Percentiles rank a stretch among this genome's conserved stretches.
phyloP scores from a whole-genome alignment of 768 basidiomycete species.

The Podaxis carcinomalis region DNA sequence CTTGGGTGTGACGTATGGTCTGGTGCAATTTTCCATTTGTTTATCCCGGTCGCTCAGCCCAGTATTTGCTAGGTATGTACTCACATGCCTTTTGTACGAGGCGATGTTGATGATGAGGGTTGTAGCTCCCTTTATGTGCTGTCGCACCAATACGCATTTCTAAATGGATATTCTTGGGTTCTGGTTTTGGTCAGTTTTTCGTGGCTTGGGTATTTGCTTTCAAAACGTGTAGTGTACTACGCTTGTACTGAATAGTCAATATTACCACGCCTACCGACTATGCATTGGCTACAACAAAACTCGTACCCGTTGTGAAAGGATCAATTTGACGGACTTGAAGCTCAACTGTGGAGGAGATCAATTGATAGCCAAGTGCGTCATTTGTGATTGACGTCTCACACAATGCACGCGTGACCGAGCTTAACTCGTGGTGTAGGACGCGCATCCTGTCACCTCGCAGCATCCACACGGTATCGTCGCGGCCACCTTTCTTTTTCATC shows the following conservation, averaged over 20 bases:
- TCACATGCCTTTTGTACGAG: neutral
- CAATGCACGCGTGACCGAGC: neutral
- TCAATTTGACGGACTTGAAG: neutral
- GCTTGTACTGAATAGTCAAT: conserved; percentile 11
- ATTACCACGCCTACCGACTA: neutral
- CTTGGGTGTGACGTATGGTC: conserved; percentile 52
- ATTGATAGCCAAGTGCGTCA: neutral
- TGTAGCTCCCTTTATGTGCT: conserved; percentile 21
- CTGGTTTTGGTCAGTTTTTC: conserved; percentile 20
- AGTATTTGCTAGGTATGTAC: conserved; percentile 44
- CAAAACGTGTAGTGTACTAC: conserved; percentile 17
- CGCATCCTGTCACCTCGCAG: conserved; percentile 8
- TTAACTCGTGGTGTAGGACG: neutral
- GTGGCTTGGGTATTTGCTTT: conserved; percentile 17
- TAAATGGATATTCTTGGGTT: conserved; percentile 23
- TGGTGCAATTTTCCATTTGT: conserved; percentile 58
- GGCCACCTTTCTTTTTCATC: neutral
- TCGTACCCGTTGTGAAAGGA: neutral
- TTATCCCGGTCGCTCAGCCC: conserved; percentile 52
- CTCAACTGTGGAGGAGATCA: neutral
- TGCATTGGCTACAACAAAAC: neutral
- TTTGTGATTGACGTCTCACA: neutral
- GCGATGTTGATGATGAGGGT: neutral
- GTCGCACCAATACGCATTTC: conserved; percentile 13
- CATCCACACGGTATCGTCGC: conserved; percentile 16